Evolutionary conservation across 2,329 filamentous ascomycete species (phyloP).

Genomic region (Chalara sp.): DNA sequence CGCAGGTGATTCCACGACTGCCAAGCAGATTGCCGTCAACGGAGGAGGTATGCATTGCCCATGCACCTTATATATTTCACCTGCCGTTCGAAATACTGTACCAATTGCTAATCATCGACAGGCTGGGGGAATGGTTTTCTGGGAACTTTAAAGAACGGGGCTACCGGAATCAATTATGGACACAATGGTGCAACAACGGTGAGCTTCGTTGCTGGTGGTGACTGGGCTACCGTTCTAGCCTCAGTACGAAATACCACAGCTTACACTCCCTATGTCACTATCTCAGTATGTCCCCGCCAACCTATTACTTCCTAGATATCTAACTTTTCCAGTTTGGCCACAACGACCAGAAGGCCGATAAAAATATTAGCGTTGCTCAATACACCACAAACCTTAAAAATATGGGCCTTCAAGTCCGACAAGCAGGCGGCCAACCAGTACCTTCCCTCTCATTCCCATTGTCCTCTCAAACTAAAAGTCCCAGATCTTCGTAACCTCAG

Average conservation of each 20-base stretch:
- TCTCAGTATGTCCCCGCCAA: slow-evolving; percentile 30
- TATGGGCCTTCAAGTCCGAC: slow-evolving; percentile 25
- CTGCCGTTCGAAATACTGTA: too few relatives aligned
- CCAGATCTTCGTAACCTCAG: slow-evolving; percentile 37
- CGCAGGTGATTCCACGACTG: slow-evolving; percentile 36
- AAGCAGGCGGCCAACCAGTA: slow-evolving; percentile 26
- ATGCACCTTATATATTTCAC: neutral
- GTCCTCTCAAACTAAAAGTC: neutral
- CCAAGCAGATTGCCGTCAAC: slow-evolving; percentile 11
- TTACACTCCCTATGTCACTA: slow-evolving; percentile 40
- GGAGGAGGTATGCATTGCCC: neutral
- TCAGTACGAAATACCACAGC: slow-evolving; percentile 29
- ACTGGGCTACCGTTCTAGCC: slow-evolving; percentile 36
- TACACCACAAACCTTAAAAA: slow-evolving; percentile 37
- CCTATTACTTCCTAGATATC: too few relatives aligned
- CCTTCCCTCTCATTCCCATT: neutral
- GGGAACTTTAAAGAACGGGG: slow-evolving; percentile 35
- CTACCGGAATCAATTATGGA: slow-evolving; percentile 39
- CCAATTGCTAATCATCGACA: slow-evolving; percentile 8
- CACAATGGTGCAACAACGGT: slow-evolving; percentile 41
- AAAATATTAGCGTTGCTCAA: slow-evolving; percentile 31
- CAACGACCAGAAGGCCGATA: slow-evolving; percentile 42
- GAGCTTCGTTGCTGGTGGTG: slow-evolving; percentile 37
- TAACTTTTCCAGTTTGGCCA: slow-evolving; percentile 36
- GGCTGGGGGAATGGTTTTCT: slow-evolving; percentile 46